Conservation (phyloP, 1,284 basidiomycete genomes). For the Anthracocystis panici-leucophaei region DNA sequence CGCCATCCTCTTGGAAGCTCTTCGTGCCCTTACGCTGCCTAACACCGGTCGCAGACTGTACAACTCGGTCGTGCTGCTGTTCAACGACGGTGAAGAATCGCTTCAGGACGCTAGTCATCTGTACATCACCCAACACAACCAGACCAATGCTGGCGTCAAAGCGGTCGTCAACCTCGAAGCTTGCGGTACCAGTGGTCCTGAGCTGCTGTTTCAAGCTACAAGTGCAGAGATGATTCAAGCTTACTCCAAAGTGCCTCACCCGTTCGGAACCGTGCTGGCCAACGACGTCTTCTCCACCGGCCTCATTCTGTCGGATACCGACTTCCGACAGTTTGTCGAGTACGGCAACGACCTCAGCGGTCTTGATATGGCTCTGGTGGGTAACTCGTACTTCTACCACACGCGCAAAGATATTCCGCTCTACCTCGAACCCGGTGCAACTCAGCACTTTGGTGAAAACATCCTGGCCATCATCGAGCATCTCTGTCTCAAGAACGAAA, state of each 20-base stretch:
- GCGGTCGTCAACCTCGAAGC: conserved; percentile 94
- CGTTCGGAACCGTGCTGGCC: conserved; percentile 89
- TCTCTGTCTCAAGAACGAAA: conserved; percentile 74
- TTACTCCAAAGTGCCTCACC: conserved; percentile 87
- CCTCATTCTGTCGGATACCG: conserved; percentile 77
- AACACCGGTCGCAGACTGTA: conserved; percentile 80
- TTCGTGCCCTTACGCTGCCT: conserved; percentile 77
- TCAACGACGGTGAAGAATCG: conserved; percentile 93
- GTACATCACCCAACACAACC: conserved; percentile 66
- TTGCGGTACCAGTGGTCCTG: conserved; percentile 87
- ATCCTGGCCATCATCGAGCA: conserved; percentile 83
- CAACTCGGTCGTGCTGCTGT: conserved; percentile 88
- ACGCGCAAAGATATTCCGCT: conserved; percentile 86
- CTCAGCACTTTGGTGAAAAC: conserved; percentile 92
- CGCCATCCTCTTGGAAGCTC: conserved; percentile 86
- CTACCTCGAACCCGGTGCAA: conserved; percentile 82
- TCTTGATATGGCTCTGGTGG: conserved; percentile 88
- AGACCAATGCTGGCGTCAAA: conserved; percentile 75
- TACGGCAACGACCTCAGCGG: conserved; percentile 75
- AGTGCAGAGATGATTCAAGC: conserved; percentile 93
- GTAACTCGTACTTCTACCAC: conserved; percentile 93
- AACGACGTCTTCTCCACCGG: conserved; percentile 95
- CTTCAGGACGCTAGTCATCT: conserved; percentile 89
- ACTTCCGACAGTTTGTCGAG: conserved; percentile 83
- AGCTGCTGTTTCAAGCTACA: conserved; percentile 95